phyloP scores from a whole-genome alignment of 768 basidiomycete genomes.

The Macrolepiota albuminosa region DNA sequence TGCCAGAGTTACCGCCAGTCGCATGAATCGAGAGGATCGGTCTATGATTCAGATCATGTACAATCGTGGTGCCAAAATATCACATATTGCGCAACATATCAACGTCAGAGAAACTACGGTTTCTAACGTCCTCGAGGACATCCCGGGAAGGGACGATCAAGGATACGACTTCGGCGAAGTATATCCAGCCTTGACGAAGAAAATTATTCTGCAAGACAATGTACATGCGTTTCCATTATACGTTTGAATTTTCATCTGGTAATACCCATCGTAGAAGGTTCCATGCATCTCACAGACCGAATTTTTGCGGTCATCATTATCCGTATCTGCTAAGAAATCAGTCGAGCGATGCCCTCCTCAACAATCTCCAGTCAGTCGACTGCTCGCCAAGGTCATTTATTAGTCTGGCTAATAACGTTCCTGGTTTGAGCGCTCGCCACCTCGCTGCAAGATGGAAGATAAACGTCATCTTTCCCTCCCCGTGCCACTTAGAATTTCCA shows the following conservation, averaged over 20 bases:
- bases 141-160: not conserved
- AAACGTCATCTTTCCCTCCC: not conserved
- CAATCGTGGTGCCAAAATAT: not conserved
- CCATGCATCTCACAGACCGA: not conserved
- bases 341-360: not conserved
- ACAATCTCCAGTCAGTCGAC: not conserved
- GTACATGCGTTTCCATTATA: not conserved
- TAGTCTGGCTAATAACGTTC: not conserved
- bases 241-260: not conserved
- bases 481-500: not conserved
- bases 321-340: not conserved
- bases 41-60: constrained; percentile 1
- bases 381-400: too few species aligned
- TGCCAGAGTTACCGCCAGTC: not conserved
- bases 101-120: not conserved
- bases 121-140: not conserved
- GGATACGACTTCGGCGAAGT: not conserved
- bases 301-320: not conserved
- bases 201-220: not conserved
- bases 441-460: not conserved
- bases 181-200: not conserved
- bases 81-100: not conserved
- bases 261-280: not conserved
- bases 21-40: not conserved
- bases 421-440: not conserved